These are phyloP conservation scores for Podila horticola DNA, from an alignment of 192 early-diverging fungal genomes.

Conservation along the genomic window DNA sequence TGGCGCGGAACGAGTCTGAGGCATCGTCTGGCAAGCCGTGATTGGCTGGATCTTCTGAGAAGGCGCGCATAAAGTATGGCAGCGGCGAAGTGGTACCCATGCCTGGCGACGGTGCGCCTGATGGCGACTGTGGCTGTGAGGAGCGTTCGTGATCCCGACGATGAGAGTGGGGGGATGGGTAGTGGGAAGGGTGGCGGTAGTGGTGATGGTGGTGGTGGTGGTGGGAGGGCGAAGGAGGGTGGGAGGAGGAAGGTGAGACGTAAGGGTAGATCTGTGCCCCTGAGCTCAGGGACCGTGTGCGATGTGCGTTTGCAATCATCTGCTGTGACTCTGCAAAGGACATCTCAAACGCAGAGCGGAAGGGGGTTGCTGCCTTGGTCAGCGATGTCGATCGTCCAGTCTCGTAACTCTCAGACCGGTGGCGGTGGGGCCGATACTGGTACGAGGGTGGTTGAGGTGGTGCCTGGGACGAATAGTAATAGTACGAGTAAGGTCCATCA, in stretches of 20 bases:
- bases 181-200: not conserved
- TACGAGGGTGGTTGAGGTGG: conserved; percentile 14
- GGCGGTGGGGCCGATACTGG: conserved; percentile 10
- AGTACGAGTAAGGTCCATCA: not conserved
- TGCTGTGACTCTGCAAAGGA: not conserved
- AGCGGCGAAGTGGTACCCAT: conserved; percentile 7
- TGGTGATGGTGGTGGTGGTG: conserved; percentile 5
- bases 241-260: not conserved
- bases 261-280: conserved; percentile 1
- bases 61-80: conserved; percentile 40
- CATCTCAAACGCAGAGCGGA: conserved; percentile 33
- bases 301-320: conserved; percentile 33
- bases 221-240: not conserved
- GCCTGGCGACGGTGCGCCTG: not conserved
- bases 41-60: conserved; percentile 23
- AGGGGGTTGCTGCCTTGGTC: conserved; percentile 44
- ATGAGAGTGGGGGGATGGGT: not conserved
- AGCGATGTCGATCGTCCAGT: conserved; percentile 37
- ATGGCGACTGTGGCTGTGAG: not conserved
- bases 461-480: conserved; percentile 10
- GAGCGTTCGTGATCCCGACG: not conserved
- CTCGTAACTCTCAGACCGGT: conserved; percentile 49
- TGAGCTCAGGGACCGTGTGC: conserved; percentile 36
- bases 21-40: conserved; percentile 21
- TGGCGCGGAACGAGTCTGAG: conserved; percentile 22